These are phyloP conservation scores for Parietaria judaica DNA, from an alignment of 306 rosid genomes.

Conservation along the genomic window DNA sequence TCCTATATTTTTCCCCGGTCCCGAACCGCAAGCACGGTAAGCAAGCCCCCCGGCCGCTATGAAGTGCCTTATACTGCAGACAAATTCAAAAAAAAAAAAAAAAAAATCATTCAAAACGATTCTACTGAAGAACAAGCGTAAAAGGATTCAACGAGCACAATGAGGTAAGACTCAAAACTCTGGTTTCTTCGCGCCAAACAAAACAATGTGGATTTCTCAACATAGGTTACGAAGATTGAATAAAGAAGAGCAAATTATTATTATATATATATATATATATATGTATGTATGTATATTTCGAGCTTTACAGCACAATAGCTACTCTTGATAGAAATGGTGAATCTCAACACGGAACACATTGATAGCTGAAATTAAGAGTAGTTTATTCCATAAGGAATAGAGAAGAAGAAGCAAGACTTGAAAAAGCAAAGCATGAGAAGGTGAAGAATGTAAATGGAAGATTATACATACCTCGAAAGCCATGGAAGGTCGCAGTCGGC, in stretches of 20 bases:
- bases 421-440: neutral
- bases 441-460: neutral
- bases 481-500: constrained; percentile 40
- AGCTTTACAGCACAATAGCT: too few relatives aligned
- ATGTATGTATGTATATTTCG: too few relatives aligned
- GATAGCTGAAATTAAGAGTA: neutral
- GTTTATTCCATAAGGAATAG: neutral
- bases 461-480: constrained; percentile 26
- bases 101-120: neutral
- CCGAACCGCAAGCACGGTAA: constrained; percentile 22
- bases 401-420: too few relatives aligned
- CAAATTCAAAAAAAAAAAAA: constrained; percentile 28
- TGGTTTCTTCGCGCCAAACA: too few relatives aligned
- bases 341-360: neutral
- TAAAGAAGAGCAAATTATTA: too few relatives aligned
- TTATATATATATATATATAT: too few relatives aligned
- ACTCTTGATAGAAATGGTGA: too few relatives aligned
- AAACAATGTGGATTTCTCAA: too few relatives aligned
- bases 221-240: too few relatives aligned
- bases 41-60: constrained; percentile 20
- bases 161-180: neutral
- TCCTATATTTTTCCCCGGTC: constrained; percentile 20
- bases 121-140: neutral
- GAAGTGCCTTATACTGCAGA: constrained; percentile 51
- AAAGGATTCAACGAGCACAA: neutral